Percentiles rank a stretch among this genome's conserved stretches.
phyloP scores from a whole-genome alignment of 78 protist species.

The Anaeramoeba flamelloides region DNA sequence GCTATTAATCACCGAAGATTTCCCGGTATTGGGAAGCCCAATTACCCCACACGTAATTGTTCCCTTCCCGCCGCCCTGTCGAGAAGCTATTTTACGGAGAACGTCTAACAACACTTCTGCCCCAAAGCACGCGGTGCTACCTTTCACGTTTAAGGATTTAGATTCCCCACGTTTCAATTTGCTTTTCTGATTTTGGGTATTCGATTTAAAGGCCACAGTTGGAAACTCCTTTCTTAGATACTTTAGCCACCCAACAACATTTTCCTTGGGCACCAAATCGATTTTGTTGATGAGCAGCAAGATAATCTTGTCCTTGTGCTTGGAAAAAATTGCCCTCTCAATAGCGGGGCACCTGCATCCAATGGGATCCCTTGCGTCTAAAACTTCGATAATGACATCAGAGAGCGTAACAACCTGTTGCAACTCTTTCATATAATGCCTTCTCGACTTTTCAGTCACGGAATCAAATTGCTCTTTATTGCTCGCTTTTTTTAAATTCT shows the following conservation, averaged over 20 bases:
- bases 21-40: slow-evolving; percentile 95
- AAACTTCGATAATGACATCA: slow-evolving; percentile 74
- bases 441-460: slow-evolving; percentile 58
- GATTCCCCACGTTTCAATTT: too few relatives aligned
- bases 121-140: too few relatives aligned
- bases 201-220: slow-evolving; percentile 64
- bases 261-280: slow-evolving; percentile 74
- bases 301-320: slow-evolving; percentile 34
- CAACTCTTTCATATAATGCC: slow-evolving; percentile 61
- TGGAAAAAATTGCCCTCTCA: slow-evolving; percentile 44
- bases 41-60: slow-evolving; percentile 66
- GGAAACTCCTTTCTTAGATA: slow-evolving; percentile 46
- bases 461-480: too few relatives aligned
- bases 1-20: slow-evolving; percentile 77
- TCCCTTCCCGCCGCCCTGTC: slow-evolving; percentile 22
- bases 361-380: slow-evolving; percentile 97
- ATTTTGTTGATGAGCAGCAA: slow-evolving; percentile 78
- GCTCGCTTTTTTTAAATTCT: too few relatives aligned
- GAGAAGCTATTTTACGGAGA: too few relatives aligned
- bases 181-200: slow-evolving; percentile 40
- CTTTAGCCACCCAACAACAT: slow-evolving; percentile 45
- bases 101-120: too few relatives aligned
- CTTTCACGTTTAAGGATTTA: too few relatives aligned
- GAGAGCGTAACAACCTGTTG: slow-evolving; percentile 55
- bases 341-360: slow-evolving; percentile 77